Conservation (phyloP, 441 rosid genomes). For the Omphalea diandra region DNA sequence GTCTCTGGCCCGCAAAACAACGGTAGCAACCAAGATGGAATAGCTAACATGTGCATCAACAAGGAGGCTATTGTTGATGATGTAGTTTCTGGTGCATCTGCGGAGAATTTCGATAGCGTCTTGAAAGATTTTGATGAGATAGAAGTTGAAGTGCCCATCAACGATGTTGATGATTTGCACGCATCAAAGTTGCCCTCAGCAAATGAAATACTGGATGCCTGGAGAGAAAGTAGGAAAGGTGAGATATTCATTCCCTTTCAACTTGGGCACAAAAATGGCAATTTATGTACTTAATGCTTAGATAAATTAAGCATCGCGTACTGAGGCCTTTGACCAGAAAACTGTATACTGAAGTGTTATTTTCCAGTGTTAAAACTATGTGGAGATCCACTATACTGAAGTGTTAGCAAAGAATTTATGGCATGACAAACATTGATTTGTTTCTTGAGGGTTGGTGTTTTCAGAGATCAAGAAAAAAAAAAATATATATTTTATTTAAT, state of each 20-base stretch:
- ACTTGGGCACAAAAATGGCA: slow-evolving; percentile 10
- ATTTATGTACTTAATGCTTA: not conserved
- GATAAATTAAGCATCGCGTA: not conserved
- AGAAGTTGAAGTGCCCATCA: slow-evolving; percentile 15
- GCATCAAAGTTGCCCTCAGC: slow-evolving; percentile 54
- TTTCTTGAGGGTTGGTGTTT: too few relatives aligned
- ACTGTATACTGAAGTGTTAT: too few relatives aligned
- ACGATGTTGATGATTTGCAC: slow-evolving; percentile 31
- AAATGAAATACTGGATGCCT: slow-evolving; percentile 56
- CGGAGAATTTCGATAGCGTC: slow-evolving; percentile 27
- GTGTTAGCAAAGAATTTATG: too few relatives aligned
- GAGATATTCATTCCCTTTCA: slow-evolving; percentile 33
- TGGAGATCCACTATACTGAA: too few relatives aligned
- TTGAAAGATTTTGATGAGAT: slow-evolving; percentile 25
- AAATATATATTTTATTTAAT: too few relatives aligned
- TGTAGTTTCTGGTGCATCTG: slow-evolving; percentile 1
- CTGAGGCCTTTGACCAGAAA: not conserved
- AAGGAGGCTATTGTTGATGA: slow-evolving; percentile 14
- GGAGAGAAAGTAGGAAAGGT: slow-evolving; percentile 53
- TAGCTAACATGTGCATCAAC: not conserved
- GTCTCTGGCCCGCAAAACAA: not conserved
- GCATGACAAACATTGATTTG: too few relatives aligned
- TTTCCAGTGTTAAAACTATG: too few relatives aligned
- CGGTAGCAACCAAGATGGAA: slow-evolving; percentile 6
- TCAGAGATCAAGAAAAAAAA: too few relatives aligned